These are phyloP conservation scores for Lophium mytilinum DNA, from an alignment of 495 filamentous ascomycete species.

Conservation along the genomic window DNA sequence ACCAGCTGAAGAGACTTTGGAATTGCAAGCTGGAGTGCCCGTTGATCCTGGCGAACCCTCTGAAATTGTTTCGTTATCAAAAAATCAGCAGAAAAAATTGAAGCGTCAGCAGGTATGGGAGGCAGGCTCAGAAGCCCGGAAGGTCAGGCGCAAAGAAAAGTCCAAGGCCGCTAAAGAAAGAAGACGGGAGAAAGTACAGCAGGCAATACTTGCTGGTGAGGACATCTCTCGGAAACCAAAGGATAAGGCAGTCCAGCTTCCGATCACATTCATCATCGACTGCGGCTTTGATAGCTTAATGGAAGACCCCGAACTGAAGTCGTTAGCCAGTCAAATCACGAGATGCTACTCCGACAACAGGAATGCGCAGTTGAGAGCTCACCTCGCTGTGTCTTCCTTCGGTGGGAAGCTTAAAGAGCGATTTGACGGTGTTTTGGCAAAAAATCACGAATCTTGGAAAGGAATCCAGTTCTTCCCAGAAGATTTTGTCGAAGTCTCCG, in stretches of 20 bases:
- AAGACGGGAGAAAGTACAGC: constrained; percentile 33
- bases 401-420: constrained; percentile 65
- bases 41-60: neutral
- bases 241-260: constrained; percentile 44
- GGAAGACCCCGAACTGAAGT: constrained; percentile 72
- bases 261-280: constrained; percentile 75
- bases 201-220: too few relatives aligned
- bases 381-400: constrained; percentile 70
- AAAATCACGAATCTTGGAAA: constrained; percentile 70
- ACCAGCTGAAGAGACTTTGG: constrained; percentile 4
- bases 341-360: constrained; percentile 83
- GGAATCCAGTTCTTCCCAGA: constrained; percentile 59
- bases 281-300: constrained; percentile 90
- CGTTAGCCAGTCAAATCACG: constrained; percentile 73
- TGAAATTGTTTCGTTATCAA: constrained; percentile 49
- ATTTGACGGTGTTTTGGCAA: constrained; percentile 64
- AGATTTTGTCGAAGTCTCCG: constrained; percentile 59
- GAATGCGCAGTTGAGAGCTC: constrained; percentile 51
- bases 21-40: neutral
- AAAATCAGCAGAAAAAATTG: constrained; percentile 72
- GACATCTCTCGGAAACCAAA: too few relatives aligned
- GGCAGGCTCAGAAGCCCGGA: constrained; percentile 58
- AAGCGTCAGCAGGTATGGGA: constrained; percentile 59
- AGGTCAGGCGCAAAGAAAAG: constrained; percentile 63
- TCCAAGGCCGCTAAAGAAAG: constrained; percentile 54